A percentile compares a stretch with the other conserved stretches of the same genome.
Evolutionary conservation across 306 rosid species (phyloP).

Genomic region (Cyamopsis tetragonoloba): DNA sequence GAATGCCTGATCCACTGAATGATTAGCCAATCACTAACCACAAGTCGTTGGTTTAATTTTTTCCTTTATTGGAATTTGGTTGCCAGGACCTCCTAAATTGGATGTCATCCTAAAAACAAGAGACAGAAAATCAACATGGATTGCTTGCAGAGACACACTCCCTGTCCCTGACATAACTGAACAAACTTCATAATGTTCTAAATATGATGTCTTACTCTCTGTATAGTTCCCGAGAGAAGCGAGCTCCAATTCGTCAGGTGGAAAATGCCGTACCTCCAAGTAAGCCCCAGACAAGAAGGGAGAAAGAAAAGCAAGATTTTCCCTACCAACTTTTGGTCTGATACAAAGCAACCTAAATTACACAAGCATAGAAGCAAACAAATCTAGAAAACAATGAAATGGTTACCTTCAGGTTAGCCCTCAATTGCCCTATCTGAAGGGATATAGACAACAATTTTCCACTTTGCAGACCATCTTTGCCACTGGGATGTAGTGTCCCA

Average conservation of each 20-base stretch:
- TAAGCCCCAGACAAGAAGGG: constrained; percentile 14
- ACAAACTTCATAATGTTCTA: background rate
- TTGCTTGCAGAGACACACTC: background rate
- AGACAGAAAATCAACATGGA: background rate
- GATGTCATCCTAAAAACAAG: background rate
- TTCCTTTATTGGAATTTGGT: background rate
- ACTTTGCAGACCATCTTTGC: constrained; percentile 51
- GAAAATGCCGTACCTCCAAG: constrained; percentile 76
- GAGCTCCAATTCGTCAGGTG: constrained; percentile 94
- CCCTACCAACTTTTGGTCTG: background rate
- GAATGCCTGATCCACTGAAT: background rate
- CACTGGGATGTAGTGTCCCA: constrained; percentile 65
- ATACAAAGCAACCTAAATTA: background rate
- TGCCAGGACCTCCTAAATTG: background rate
- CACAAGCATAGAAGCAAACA: constrained; percentile 19
- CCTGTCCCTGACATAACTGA: background rate
- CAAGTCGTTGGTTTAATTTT: background rate
- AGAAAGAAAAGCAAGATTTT: constrained; percentile 7
- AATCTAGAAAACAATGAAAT: constrained; percentile 12
- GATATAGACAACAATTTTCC: constrained; percentile 68
- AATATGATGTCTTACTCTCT: constrained; percentile 55
- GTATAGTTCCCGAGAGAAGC: constrained; percentile 92
- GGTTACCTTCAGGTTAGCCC: constrained; percentile 86
- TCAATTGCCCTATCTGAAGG: constrained; percentile 86
- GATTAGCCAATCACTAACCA: background rate